Conservation (phyloP, 1,139 yeast species). For the Citeromyces hawaiiensis region DNA sequence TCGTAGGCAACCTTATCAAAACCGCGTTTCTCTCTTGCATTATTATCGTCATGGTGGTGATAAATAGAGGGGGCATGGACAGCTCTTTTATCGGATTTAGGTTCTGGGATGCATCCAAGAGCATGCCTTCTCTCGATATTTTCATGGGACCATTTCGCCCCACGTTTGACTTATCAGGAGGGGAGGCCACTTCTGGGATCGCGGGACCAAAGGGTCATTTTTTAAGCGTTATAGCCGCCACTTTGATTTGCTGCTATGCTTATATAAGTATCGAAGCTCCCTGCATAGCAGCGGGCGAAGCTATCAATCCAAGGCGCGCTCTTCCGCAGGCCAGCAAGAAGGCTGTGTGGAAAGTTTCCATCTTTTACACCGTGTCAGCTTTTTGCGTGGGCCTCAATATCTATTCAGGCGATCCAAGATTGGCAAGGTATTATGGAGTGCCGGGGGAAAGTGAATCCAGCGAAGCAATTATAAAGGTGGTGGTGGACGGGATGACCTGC, state of each 20-base stretch:
- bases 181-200: constrained; percentile 28
- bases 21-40: constrained; percentile 32
- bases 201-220: constrained; percentile 47
- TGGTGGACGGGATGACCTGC: neutral
- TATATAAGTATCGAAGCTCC: constrained; percentile 65
- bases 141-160: constrained; percentile 59
- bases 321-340: constrained; percentile 58
- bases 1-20: constrained; percentile 39
- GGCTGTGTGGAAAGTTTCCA: constrained; percentile 50
- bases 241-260: constrained; percentile 45
- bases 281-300: constrained; percentile 69
- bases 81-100: constrained; percentile 34
- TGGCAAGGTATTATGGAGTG: constrained; percentile 27
- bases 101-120: constrained; percentile 39
- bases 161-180: constrained; percentile 35
- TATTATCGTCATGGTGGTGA: constrained; percentile 42
- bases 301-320: constrained; percentile 61
- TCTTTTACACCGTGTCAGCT: constrained; percentile 48
- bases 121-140: constrained; percentile 23
- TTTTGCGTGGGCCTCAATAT: constrained; percentile 50
- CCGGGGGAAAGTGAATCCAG: constrained; percentile 8
- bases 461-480: constrained; percentile 6
- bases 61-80: constrained; percentile 33
- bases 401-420: constrained; percentile 54
- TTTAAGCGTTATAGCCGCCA: constrained; percentile 42